Conservation (phyloP, 169 alveolate species). For the Plasmodium ovale region DNA sequence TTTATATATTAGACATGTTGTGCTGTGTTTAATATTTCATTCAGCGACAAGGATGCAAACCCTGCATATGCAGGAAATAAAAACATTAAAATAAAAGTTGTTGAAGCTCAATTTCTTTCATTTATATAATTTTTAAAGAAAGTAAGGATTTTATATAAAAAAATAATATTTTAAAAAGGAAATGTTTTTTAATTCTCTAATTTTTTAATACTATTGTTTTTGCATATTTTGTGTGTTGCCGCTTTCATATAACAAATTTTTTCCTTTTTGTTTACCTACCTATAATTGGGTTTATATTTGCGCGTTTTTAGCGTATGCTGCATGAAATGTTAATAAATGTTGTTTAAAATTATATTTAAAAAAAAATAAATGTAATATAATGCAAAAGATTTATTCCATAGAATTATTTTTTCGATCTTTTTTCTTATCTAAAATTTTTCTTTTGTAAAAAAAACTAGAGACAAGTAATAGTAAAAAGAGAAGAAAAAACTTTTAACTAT, state of each 20-base stretch:
- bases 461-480: too few species aligned
- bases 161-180: too few species aligned
- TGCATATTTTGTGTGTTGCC: not conserved
- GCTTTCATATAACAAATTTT: not conserved
- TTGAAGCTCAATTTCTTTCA: not conserved
- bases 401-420: not conserved
- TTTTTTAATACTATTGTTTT: too few species aligned
- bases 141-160: too few species aligned
- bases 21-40: too few species aligned
- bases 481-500: too few species aligned
- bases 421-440: too few species aligned
- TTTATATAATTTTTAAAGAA: too few species aligned
- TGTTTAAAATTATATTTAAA: not conserved
- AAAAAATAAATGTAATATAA: not conserved
- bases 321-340: not conserved
- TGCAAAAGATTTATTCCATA: not conserved
- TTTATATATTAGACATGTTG: too few species aligned
- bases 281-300: not conserved
- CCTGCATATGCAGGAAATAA: not conserved
- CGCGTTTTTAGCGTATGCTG: too few species aligned
- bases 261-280: not conserved
- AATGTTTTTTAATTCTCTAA: too few species aligned
- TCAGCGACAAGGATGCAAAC: not conserved
- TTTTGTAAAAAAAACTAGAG: too few species aligned
- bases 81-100: not conserved